Conservation (phyloP, 805 yeast genomes). For the Teunomyces funiuensis region DNA sequence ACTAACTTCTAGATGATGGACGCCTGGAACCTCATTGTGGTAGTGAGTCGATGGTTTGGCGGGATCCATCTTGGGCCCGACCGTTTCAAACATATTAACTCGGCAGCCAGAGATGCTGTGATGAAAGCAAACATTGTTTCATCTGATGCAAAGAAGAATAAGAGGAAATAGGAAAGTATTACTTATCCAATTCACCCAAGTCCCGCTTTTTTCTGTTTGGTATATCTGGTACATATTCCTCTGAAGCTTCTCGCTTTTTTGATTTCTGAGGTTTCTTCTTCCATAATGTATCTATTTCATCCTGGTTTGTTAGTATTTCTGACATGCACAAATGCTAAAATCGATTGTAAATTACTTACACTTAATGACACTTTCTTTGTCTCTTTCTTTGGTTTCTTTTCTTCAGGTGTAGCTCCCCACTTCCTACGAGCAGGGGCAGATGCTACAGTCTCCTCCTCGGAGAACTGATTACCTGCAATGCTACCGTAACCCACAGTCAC, state of each 20-base stretch:
- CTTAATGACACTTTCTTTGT: conserved; percentile 6
- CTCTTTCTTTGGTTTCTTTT: conserved; percentile 10
- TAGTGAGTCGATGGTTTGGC: conserved; percentile 90
- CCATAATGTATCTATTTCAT: conserved; percentile 9
- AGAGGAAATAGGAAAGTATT: conserved; percentile 21
- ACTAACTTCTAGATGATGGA: conserved; percentile 58
- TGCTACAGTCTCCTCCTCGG: conserved; percentile 14
- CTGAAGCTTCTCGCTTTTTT: conserved; percentile 10
- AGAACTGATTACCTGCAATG: conserved; percentile 19
- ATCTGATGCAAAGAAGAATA: conserved; percentile 19
- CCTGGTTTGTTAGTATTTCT: background rate
- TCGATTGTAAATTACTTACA: background rate
- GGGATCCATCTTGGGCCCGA: conserved; percentile 92
- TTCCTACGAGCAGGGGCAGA: conserved; percentile 13
- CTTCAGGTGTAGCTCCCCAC: conserved; percentile 16
- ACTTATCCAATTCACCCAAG: background rate
- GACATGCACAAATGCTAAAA: background rate
- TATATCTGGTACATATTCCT: conserved; percentile 15
- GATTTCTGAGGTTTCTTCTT: conserved; percentile 11
- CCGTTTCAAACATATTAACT: conserved; percentile 88
- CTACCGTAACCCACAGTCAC: conserved; percentile 43
- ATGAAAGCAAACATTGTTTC: conserved; percentile 55
- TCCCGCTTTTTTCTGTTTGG: conserved; percentile 12
- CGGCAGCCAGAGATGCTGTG: conserved; percentile 84
- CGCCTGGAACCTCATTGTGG: conserved; percentile 80